phyloP scores from a whole-genome alignment of 441 rosid species.

The Gossypium lobatum region DNA sequence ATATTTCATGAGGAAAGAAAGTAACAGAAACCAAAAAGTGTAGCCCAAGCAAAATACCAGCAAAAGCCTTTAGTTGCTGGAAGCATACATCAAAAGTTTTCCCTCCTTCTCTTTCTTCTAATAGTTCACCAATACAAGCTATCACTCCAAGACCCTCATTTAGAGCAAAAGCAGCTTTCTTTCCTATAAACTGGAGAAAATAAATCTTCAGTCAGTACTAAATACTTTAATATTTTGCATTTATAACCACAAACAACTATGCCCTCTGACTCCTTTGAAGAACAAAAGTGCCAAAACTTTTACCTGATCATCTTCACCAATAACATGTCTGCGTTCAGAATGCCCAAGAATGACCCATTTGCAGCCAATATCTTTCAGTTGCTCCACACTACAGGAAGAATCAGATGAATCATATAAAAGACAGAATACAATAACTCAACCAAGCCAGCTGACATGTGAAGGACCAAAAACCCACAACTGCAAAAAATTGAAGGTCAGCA shows the following conservation, averaged over 20 bases:
- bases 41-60: constrained; percentile 39
- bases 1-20: not conserved
- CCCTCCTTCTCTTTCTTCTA: constrained; percentile 91
- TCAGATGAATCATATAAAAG: not conserved
- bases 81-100: constrained; percentile 93
- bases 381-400: constrained; percentile 65
- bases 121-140: constrained; percentile 84
- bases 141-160: constrained; percentile 79
- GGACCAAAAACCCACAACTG: not conserved
- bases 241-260: not conserved
- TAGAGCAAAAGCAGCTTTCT: constrained; percentile 90
- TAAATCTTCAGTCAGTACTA: constrained; percentile 18
- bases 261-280: constrained; percentile 3
- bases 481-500: not conserved
- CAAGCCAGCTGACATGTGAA: not conserved
- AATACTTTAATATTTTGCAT: not conserved
- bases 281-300: constrained; percentile 1
- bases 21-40: not conserved
- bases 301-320: constrained; percentile 89
- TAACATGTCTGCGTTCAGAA: constrained; percentile 86
- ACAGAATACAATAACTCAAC: not conserved
- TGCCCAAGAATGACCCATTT: constrained; percentile 97
- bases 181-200: constrained; percentile 73
- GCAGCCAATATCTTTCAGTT: constrained; percentile 85
- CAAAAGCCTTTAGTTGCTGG: constrained; percentile 78